A percentile compares a stretch with the other conserved stretches of the same genome.
phyloP scores from a whole-genome alignment of 2,329 filamentous ascomycete species.

The Bipolaris sorokiniana region DNA sequence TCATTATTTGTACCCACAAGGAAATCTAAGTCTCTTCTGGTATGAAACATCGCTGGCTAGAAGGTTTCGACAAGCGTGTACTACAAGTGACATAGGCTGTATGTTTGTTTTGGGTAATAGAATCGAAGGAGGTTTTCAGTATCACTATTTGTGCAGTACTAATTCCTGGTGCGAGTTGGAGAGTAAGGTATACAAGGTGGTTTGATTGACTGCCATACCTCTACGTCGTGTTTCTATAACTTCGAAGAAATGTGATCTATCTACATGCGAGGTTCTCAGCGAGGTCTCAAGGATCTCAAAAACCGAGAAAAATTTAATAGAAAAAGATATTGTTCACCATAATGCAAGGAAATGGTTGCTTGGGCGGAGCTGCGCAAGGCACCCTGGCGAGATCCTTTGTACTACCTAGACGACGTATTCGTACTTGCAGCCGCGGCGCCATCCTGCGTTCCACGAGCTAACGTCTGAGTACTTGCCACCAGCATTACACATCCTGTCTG shows the following conservation, averaged over 20 bases:
- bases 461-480: constrained; percentile 12
- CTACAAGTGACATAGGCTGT: neutral
- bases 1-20: neutral
- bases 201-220: neutral
- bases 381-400: neutral
- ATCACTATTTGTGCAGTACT: neutral
- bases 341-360: neutral
- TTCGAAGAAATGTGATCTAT: neutral
- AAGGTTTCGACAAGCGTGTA: neutral
- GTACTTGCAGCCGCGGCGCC: neutral
- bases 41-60: neutral
- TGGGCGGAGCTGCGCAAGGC: neutral
- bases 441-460: neutral
- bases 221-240: neutral
- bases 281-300: neutral
- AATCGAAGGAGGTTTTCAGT: neutral
- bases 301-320: neutral
- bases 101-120: neutral
- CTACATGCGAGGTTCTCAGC: neutral
- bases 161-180: neutral
- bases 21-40: neutral
- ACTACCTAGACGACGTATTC: no score
- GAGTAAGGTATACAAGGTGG: neutral
- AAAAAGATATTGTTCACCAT: neutral
- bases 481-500: constrained; percentile 5